Evolutionary conservation across 768 basidiomycete species (phyloP), one percentile per base, ranked within the genome.

Genomic region (Leccinum fibrillosum): DNA sequence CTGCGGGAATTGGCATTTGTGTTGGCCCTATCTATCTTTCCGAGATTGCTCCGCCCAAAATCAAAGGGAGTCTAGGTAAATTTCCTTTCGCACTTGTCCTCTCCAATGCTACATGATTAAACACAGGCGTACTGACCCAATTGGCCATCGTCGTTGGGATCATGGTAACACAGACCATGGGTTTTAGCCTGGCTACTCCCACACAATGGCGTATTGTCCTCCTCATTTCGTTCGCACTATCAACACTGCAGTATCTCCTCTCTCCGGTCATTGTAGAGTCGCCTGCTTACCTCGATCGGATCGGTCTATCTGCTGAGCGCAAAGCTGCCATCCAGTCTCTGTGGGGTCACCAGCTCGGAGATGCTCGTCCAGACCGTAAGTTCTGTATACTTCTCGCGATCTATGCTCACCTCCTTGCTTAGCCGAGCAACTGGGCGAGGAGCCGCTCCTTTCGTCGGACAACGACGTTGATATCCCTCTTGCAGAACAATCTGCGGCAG

Each of bases 11-110:
- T 55, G 88, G 88, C 35, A 71, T 92, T 7, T 90, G 89, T 62
- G 83, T 92, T n/a, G 83, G 84, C 4, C 94, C 94, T 10, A 80
- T 94, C 35, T 94, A 85, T 72, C 78, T 96, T n/a, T 80, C 89
- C 5, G 92, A 94, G 71, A 86, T 96, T 12, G 85, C 92, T 0
- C 94, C 94, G 0, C 74, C 83, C 2, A 80, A 81, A 49, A 88
- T 93, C 56, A 86, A 83, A 62, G 90, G 89, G 19, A 87, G 77
- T 55, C 76, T 94, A 60, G 92, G 91, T 85, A 59, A 25, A 80
- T 69, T 4, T 17, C 0, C 4, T 49, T n/a, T 32, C 37, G 2
- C 12, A 6, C 48, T 4, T 15, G 52, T 51, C 34, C 26, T 49
- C 7, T 42, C 17, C 19, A 47, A 23, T 7, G 5, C 56, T 49